Evolutionary conservation across 2,329 filamentous ascomycete species (phyloP).

Genomic region (Pseudohalonectria lignicola): DNA sequence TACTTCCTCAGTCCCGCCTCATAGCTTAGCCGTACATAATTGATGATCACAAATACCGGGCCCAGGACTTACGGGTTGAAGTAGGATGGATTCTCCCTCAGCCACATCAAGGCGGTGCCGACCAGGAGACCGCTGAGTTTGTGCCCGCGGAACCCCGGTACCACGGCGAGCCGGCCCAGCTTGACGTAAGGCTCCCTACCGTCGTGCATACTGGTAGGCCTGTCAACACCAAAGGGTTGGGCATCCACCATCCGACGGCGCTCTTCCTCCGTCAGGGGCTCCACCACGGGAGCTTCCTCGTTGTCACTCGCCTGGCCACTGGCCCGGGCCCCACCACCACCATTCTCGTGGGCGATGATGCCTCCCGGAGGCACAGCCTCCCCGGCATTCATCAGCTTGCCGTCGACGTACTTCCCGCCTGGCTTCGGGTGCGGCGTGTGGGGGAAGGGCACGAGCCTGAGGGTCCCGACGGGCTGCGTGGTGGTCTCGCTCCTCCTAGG

Average conservation of each 20-base stretch:
- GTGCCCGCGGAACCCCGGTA: constrained; percentile 52
- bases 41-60: too few species aligned
- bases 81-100: constrained; percentile 44
- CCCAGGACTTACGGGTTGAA: constrained; percentile 35
- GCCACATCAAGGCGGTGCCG: constrained; percentile 57
- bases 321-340: constrained; percentile 8
- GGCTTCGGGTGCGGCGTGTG: constrained; percentile 52
- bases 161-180: constrained; percentile 65
- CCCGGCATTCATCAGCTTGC: constrained; percentile 18
- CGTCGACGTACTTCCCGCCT: constrained; percentile 36
- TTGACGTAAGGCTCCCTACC: constrained; percentile 69
- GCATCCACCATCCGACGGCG: background rate
- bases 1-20: too few species aligned
- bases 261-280: constrained; percentile 11
- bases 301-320: constrained; percentile 5
- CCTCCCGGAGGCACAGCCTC: constrained; percentile 10
- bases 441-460: constrained; percentile 74
- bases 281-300: constrained; percentile 6
- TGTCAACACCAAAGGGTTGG: constrained; percentile 17
- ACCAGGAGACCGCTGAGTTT: constrained; percentile 58
- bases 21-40: too few species aligned
- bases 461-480: constrained; percentile 55
- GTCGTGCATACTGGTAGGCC: constrained; percentile 41
- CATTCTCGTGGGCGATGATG: constrained; percentile 5
- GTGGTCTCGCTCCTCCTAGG: constrained; percentile 32